These are phyloP conservation scores for Adiantum capillusveneris DNA, from an alignment of 75 land plant species.

Conservation along the genomic window DNA sequence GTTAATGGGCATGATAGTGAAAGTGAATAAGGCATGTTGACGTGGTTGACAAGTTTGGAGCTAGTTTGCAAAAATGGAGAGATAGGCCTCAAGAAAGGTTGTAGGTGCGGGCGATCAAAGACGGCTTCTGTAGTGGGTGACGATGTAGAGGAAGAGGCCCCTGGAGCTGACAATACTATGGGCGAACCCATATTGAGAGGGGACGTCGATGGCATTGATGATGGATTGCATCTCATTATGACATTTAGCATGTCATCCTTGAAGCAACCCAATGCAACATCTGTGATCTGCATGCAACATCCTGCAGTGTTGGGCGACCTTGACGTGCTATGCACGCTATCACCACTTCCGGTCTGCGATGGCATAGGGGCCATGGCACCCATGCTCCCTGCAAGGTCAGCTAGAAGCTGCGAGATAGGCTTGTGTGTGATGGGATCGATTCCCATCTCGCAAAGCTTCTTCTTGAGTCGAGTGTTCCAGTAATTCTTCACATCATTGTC, in stretches of 20 bases:
- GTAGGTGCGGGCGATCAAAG: no score
- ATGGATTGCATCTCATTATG: conserved; percentile 1
- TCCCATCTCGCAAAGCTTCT: conserved; percentile 45
- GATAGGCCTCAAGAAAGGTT: no score
- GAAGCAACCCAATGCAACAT: conserved; percentile 37
- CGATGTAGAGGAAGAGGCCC: no score
- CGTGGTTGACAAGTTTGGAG: background rate
- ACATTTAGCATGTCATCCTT: conserved; percentile 41
- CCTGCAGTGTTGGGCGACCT: background rate
- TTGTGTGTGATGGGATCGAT: conserved; percentile 41
- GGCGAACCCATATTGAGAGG: no score
- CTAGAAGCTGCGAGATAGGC: conserved; percentile 39
- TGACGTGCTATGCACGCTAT: background rate
- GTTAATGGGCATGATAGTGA: no score
- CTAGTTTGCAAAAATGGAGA: no score
- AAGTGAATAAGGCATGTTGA: background rate
- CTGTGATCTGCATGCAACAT: conserved; percentile 19
- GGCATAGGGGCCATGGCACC: conserved; percentile 3
- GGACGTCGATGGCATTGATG: background rate
- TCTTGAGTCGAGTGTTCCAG: conserved; percentile 43
- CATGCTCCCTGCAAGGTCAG: conserved; percentile 36
- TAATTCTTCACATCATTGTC: conserved; percentile 44
- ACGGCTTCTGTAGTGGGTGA: no score
- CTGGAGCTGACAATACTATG: no score
- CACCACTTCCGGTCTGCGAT: background rate